Conservation (phyloP, 805 yeast genomes). For the Lipomyces starkeyi region DNA sequence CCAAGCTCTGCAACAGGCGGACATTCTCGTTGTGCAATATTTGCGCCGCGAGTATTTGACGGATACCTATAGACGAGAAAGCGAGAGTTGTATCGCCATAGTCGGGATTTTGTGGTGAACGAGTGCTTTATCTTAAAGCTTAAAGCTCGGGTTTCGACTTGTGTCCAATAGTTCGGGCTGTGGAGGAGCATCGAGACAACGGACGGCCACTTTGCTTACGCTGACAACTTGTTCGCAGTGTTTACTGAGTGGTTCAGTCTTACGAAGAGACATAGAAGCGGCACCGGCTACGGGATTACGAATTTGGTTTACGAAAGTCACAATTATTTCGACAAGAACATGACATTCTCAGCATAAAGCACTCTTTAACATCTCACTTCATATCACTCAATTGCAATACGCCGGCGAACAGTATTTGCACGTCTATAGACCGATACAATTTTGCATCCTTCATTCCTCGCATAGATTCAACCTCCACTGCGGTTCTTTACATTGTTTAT, state of each 20-base stretch:
- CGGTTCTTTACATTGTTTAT: not conserved
- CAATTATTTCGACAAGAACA: not conserved
- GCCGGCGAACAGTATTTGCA: not conserved
- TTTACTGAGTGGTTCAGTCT: not conserved
- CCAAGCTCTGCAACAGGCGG: too few species aligned
- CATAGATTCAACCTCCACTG: not conserved
- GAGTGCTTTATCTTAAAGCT: not conserved
- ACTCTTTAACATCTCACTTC: not conserved
- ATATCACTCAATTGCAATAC: not conserved
- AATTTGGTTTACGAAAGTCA: not conserved
- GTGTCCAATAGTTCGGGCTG: not conserved
- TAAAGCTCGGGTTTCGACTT: not conserved
- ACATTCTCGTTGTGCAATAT: too few species aligned
- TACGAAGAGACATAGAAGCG: not conserved
- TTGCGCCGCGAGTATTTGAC: too few species aligned
- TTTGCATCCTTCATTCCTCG: not conserved
- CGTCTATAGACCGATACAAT: not conserved
- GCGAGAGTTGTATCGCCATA: not conserved
- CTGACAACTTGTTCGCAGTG: not conserved
- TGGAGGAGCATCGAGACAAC: too few species aligned
- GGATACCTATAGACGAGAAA: not conserved
- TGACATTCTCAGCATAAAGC: not conserved
- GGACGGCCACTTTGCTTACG: not conserved
- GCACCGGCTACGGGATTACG: not conserved
- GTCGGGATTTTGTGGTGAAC: not conserved